Base-by-base conservation (phyloP, 2,329 filamentous ascomycete species). In the Mycogone perniciosa region DNA sequence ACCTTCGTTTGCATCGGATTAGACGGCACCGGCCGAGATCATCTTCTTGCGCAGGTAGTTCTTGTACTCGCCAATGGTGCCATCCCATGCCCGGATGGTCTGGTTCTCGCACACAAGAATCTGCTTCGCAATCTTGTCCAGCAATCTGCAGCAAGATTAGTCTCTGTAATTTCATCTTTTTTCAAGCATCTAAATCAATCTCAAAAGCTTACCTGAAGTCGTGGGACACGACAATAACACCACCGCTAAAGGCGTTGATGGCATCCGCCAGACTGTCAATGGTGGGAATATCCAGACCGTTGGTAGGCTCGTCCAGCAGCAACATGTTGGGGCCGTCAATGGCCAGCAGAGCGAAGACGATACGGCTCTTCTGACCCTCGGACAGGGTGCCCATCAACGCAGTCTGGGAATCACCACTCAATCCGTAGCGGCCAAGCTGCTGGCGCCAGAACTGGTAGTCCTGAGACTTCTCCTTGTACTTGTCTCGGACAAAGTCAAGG, bases 361-460 rank as follows among this genome's bases (percentile, higher is more conserved):
- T 96, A 81, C 95, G 88, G 66, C 85, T 91, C 82, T 95, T 95
- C 75, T 99, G 93, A 49, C 93, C 93, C 69, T 99, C 93, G 56
- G 93, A 97, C 60, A 99, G 78, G 11, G 93, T 99, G 56, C 93
- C 95, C 86, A 99, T 99, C 67, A 97, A 81, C 44, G 93, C 89
- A 44, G 93, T 99, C 79, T 99, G 95, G 31, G 89, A 77, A 57
- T 97, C 90, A 69, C 95, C 95, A 52, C 83, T 87, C 58, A 99
- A 81, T 69, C 95, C 95, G 71, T 99, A 99, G 59, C 85, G 82
- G 64, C 93, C 93, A 35, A 99, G 88, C 76, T 96, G 90, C 74
- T 96, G 92, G 67, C 93, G 85, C 93, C 93, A 99, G 83, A 93
- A 99, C 76, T 99, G 93, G 79, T 96, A 95, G 70, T 99, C 93